A percentile compares a stretch with the other conserved stretches of the same genome.
Conservation (phyloP, 768 basidiomycete species). For the Mycena olivaceomarginata region DNA sequence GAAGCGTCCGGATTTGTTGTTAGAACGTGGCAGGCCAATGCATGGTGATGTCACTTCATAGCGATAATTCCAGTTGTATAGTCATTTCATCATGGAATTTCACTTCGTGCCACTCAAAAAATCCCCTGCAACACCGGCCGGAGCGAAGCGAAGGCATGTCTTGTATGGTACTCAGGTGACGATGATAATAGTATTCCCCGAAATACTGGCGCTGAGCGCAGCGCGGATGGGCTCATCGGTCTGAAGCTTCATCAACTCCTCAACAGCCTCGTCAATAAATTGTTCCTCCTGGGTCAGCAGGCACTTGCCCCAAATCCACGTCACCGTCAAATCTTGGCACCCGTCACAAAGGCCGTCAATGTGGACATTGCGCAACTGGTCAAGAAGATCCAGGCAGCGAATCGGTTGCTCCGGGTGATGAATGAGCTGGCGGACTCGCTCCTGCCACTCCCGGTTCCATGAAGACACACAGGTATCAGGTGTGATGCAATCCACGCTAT, state of each 20-base stretch:
- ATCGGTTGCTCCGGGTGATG: conserved; percentile 29
- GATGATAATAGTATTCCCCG: too few relatives aligned
- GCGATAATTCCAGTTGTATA: too few relatives aligned
- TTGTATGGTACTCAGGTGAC: too few relatives aligned
- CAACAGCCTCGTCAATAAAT: background rate
- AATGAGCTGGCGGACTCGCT: conserved; percentile 26
- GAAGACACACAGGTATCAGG: background rate
- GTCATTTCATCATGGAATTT: too few relatives aligned
- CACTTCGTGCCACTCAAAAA: too few relatives aligned
- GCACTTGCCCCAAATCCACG: background rate
- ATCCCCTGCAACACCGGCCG: too few relatives aligned
- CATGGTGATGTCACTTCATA: too few relatives aligned
- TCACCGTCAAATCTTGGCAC: too few relatives aligned
- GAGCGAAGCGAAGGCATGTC: too few relatives aligned
- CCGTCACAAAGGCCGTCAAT: conserved; percentile 10
- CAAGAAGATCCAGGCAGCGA: conserved; percentile 3
- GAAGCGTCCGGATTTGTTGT: too few relatives aligned
- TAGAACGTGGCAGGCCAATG: too few relatives aligned
- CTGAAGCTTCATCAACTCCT: conserved; percentile 2
- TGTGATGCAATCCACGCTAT: background rate
- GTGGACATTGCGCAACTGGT: conserved; percentile 1
- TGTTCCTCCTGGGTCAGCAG: conserved; percentile 11
- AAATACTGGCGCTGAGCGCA: background rate
- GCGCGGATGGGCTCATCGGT: background rate
- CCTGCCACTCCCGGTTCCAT: conserved; percentile 27